Base-by-base conservation (phyloP, 371 early-diverging fungal species). In the Syncephalastrum sp. region DNA sequence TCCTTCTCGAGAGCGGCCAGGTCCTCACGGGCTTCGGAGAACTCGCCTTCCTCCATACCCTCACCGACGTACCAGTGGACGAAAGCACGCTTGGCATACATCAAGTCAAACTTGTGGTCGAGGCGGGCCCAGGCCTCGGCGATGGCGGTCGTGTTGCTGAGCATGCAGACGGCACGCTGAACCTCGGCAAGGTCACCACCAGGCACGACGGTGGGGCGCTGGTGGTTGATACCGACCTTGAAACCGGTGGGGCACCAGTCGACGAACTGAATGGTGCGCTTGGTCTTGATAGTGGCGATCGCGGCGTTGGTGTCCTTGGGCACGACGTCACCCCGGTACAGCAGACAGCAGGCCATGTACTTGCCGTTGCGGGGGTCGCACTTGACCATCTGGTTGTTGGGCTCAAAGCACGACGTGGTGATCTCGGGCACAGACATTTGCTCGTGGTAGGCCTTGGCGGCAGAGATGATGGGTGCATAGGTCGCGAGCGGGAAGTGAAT, bases 41-140 rank as follows among this genome's bases (percentile, higher is more conserved):
- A 92, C 69, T 91, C 92, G 65, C 91, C 73, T 77, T 91, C 92
- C 65, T 91, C 90, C 91, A 90, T 90, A 81, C 97, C 97, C 80
- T 96, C 97, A 69, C 95, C 94, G 61, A 95, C 95, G 79, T 94
- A 96, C 97, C 97, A 96, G 83, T 96, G 97, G 48, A 96, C 95
- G 73, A 96, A 96, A 57, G 97, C 97, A 74, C 95, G 90, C 86
- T 94, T 95, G 75, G 91, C 91, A 79, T 91, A 96, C 97, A 95
- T 96, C 57, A 93, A 76, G 73, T 91, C 91, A 66, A 96, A 96
- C 86, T 95, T 94, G 71, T 91, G 87, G 72, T 95, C 91, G 29
- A 95, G 80, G 70, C 94, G 90, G 57, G 88, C 87, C 95, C 95
- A 96, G 49, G 95, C 95, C 72, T 94, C 94, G 49, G 90, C 89